Conservation (phyloP, 2,329 filamentous ascomycete genomes). For the Leptodontidium sp. region DNA sequence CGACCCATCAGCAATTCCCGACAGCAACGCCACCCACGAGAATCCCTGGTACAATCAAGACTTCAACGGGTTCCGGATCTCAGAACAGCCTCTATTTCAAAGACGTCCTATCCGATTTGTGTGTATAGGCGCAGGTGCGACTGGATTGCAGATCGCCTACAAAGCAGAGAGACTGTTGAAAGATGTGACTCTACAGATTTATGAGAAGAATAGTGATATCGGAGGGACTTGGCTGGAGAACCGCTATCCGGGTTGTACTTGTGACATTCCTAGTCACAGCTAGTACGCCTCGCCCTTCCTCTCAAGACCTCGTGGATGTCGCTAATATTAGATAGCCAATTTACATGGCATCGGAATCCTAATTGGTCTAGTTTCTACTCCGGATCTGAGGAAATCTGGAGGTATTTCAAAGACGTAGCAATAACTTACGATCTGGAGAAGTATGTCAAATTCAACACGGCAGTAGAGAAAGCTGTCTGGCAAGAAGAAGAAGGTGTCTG, state of each 20-base stretch:
- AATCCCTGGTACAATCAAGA: conserved; percentile 39
- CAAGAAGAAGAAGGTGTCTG: conserved; percentile 52
- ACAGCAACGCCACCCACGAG: conserved; percentile 25
- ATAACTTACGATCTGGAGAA: conserved; percentile 48
- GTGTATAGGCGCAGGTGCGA: conserved; percentile 57
- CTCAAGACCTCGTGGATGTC: not conserved
- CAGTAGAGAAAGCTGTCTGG: conserved; percentile 54
- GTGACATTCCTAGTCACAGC: conserved; percentile 64
- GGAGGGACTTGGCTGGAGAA: conserved; percentile 64
- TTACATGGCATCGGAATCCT: conserved; percentile 32
- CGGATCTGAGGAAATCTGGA: conserved; percentile 41
- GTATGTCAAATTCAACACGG: conserved; percentile 54
- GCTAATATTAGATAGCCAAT: conserved; percentile 18
- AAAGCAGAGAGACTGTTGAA: conserved; percentile 51
- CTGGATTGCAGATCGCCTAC: conserved; percentile 56
- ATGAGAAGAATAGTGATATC: conserved; percentile 51
- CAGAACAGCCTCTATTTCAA: conserved; percentile 30
- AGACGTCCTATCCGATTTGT: conserved; percentile 42
- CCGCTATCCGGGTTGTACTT: conserved; percentile 62
- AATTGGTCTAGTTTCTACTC: conserved; percentile 47
- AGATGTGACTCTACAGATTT: conserved; percentile 39
- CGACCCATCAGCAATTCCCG: conserved; percentile 27
- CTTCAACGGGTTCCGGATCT: conserved; percentile 34
- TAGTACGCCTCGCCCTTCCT: conserved; percentile 65
- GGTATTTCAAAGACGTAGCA: conserved; percentile 48